Percentiles rank a stretch among this genome's conserved stretches.
Conservation (phyloP, 257 asterid genomes). For the Sherardia arvensis region DNA sequence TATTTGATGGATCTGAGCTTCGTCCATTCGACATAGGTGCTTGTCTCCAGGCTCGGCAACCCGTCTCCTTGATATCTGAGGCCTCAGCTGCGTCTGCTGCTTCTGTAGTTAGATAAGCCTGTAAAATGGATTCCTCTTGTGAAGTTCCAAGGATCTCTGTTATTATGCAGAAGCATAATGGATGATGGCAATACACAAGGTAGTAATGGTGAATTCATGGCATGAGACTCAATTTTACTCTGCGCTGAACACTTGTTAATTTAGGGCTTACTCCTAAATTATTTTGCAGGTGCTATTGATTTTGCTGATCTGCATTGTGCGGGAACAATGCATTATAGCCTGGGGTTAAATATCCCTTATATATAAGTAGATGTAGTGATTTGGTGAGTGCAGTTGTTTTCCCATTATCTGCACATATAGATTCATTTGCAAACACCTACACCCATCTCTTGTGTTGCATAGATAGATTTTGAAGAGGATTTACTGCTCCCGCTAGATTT, state of each 20-base stretch:
- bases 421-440: conserved; percentile 6
- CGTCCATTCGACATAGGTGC: conserved; percentile 93
- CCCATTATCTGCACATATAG: conserved; percentile 5
- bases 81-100: conserved; percentile 78
- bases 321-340: not conserved
- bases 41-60: conserved; percentile 97
- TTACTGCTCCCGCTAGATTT: too few relatives aligned
- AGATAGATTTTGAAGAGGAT: not conserved
- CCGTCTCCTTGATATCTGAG: conserved; percentile 78
- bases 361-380: not conserved
- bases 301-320: not conserved
- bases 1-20: conserved; percentile 84
- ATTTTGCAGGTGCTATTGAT: conserved; percentile 5
- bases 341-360: not conserved
- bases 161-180: not conserved
- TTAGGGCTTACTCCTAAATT: not conserved
- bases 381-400: not conserved
- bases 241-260: not conserved
- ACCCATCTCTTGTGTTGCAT: not conserved
- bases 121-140: conserved; percentile 5
- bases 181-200: conserved; percentile 2
- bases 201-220: not conserved
- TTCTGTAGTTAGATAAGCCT: conserved; percentile 39
- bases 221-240: not conserved
- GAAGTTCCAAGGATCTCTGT: conserved; percentile 7